Evolutionary conservation across 163 green algal genomes (phyloP).

Genomic region (Chlamydomonas reinhardtii): DNA sequence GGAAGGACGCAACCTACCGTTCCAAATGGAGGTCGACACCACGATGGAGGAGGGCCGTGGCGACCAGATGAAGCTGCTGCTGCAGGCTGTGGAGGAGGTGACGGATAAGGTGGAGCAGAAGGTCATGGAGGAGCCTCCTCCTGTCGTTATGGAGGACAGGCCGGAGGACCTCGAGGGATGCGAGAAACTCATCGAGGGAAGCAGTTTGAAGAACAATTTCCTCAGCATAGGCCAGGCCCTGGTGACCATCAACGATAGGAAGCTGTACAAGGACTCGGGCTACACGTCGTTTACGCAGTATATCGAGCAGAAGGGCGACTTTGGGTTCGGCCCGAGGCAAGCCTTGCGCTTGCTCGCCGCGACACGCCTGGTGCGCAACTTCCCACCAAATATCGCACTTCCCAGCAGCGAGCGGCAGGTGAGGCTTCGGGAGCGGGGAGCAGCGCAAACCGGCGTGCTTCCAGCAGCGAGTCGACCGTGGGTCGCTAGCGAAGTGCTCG

Average conservation of each 20-base stretch:
- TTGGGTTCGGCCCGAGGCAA: conserved; percentile 44
- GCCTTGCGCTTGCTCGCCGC: conserved; percentile 40
- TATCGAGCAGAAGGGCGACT: conserved; percentile 48
- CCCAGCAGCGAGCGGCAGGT: conserved; percentile 47
- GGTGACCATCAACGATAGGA: conserved; percentile 47
- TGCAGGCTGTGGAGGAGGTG: conserved; percentile 36
- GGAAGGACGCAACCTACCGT: background rate
- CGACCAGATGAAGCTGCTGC: conserved; percentile 3
- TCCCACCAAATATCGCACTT: conserved; percentile 32
- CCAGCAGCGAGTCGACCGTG: background rate
- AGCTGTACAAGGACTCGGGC: conserved; percentile 41
- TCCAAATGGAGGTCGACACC: background rate
- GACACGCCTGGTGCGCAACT: conserved; percentile 43
- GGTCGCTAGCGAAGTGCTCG: background rate
- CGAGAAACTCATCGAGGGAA: conserved; percentile 48
- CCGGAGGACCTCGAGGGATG: conserved; percentile 46
- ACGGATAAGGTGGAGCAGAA: background rate
- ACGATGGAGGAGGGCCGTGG: background rate
- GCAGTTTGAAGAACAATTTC: conserved; percentile 49
- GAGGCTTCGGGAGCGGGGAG: background rate
- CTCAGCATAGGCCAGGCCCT: conserved; percentile 44
- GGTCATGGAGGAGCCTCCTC: conserved; percentile 31
- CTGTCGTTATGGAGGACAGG: background rate
- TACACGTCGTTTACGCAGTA: conserved; percentile 48
- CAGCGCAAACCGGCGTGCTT: too few relatives aligned